These are phyloP conservation scores for Yamadazyma sp. DNA, from an alignment of 1,139 yeast genomes.

Conservation along the genomic window DNA sequence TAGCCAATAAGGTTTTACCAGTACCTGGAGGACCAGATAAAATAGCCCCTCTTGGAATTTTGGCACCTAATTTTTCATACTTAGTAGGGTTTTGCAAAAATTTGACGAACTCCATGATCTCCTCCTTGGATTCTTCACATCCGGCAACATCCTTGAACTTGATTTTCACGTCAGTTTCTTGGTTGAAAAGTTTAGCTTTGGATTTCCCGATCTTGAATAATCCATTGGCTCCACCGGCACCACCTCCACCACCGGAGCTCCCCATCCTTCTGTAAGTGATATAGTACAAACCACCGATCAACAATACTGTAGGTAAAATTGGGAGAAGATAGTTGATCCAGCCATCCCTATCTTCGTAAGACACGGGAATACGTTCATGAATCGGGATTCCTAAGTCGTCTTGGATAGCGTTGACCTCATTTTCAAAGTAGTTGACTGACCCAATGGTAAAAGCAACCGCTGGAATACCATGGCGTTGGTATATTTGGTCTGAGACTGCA, in stretches of 20 bases:
- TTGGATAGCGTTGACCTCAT: slow-evolving; percentile 61
- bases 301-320: slow-evolving; percentile 65
- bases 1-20: slow-evolving; percentile 78
- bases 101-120: slow-evolving; percentile 81
- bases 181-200: slow-evolving; percentile 69
- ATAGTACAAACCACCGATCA: slow-evolving; percentile 73
- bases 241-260: slow-evolving; percentile 39
- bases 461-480: slow-evolving; percentile 36
- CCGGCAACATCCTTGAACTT: slow-evolving; percentile 83
- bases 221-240: slow-evolving; percentile 55
- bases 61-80: slow-evolving; percentile 77
- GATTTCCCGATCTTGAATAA: slow-evolving; percentile 65
- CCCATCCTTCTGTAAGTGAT: slow-evolving; percentile 60
- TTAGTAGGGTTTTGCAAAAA: slow-evolving; percentile 72
- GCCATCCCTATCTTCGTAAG: slow-evolving; percentile 60
- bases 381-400: slow-evolving; percentile 60
- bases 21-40: slow-evolving; percentile 87
- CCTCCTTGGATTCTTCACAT: slow-evolving; percentile 80
- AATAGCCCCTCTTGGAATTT: slow-evolving; percentile 82
- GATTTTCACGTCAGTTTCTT: slow-evolving; percentile 68
- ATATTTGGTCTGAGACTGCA: slow-evolving; percentile 46
- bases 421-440: slow-evolving; percentile 71
- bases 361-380: slow-evolving; percentile 62
- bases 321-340: slow-evolving; percentile 58
- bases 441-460: slow-evolving; percentile 69